Evolutionary conservation across 257 asterid genomes (phyloP).

Genomic region (Solanum chmielewskii): DNA sequence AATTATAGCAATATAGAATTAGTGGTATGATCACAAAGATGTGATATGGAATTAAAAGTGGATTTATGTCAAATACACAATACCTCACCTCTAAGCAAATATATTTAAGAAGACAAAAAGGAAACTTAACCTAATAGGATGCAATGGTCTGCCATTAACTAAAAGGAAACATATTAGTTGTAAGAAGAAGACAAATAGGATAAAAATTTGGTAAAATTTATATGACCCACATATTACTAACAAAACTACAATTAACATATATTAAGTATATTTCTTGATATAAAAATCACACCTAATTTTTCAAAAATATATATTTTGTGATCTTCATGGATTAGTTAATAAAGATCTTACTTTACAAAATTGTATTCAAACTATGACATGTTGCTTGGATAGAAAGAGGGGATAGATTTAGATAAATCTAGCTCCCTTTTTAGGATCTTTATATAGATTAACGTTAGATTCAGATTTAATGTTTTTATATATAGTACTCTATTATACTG

Average conservation of each 20-base stretch:
- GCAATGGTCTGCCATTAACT: constrained; percentile 8
- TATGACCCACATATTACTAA: background rate
- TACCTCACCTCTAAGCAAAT: background rate
- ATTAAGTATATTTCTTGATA: background rate
- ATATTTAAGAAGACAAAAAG: background rate
- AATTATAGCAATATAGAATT: background rate
- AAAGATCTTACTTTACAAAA: background rate
- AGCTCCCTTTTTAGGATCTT: background rate
- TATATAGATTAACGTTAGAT: background rate
- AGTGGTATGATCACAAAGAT: background rate
- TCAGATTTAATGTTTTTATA: background rate
- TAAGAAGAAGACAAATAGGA: background rate
- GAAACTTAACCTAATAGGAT: background rate
- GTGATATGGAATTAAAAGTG: background rate
- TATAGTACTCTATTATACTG: background rate
- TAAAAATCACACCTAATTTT: background rate
- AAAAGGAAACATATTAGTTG: background rate
- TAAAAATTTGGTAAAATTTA: background rate
- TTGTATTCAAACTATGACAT: background rate
- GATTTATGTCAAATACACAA: background rate
- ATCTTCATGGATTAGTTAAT: background rate
- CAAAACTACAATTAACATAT: background rate
- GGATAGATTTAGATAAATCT: background rate
- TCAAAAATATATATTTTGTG: background rate
- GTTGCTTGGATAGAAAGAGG: background rate